Conservation (phyloP, 257 asterid species). For the Ocimum tenuiflorum region DNA sequence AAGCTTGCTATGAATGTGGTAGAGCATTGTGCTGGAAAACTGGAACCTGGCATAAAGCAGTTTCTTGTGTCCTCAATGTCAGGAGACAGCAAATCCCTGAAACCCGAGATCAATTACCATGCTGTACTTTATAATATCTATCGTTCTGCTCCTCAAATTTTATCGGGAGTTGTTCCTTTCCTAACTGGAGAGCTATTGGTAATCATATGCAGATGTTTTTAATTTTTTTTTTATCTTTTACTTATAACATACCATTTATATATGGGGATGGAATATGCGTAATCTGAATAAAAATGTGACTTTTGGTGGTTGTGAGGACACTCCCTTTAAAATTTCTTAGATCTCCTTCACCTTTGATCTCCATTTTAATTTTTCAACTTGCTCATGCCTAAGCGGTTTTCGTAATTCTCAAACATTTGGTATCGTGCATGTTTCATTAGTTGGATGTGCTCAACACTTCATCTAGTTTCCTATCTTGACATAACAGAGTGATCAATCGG, state of each 20-base stretch:
- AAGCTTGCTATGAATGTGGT: constrained; percentile 81
- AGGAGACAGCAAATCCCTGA: constrained; percentile 56
- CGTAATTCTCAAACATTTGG: background rate
- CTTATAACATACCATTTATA: background rate
- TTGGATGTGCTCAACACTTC: constrained; percentile 14
- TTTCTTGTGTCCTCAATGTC: constrained; percentile 84
- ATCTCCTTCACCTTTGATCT: background rate
- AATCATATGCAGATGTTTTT: constrained; percentile 26
- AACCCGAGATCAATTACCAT: constrained; percentile 57
- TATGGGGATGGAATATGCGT: constrained; percentile 7
- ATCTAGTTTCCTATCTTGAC: constrained; percentile 25
- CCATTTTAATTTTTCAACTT: background rate
- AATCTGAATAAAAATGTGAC: constrained; percentile 5
- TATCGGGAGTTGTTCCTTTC: constrained; percentile 87
- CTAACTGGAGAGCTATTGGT: constrained; percentile 98
- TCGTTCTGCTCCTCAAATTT: constrained; percentile 70
- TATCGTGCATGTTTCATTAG: background rate
- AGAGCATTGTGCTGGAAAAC: constrained; percentile 65
- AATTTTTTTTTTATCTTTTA: constrained; percentile 7
- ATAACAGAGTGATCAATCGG: constrained; percentile 79
- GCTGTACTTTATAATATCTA: constrained; percentile 71
- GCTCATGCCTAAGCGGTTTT: background rate
- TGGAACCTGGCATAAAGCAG: constrained; percentile 80
- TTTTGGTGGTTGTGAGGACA: background rate
- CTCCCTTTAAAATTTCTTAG: constrained; percentile 1